Evolutionary conservation across 441 rosid species (phyloP), one percentile per base, ranked within the genome.

Genomic region (Corymbia citriodora): DNA sequence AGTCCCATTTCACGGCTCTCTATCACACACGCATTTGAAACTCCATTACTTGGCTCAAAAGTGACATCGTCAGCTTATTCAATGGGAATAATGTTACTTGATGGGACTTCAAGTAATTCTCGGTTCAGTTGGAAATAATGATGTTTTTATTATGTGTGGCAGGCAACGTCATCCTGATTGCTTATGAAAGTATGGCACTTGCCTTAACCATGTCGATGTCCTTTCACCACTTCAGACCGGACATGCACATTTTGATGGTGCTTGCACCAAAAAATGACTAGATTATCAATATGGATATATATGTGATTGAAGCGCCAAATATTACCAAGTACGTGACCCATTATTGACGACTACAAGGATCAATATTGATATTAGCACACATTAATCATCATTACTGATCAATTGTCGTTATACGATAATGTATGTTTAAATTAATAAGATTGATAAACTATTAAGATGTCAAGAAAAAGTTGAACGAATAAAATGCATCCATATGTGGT

Each of bases 351-450:
- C 2, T 29, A 59, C 27, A 10, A 25, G 3, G 7, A 59, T 59
- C 25, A 29, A 25, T 59, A 29, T 59, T 59, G 14, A 59, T 25
- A 59, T 59, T 10, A 29, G 25, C n/a, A 25, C 25, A 59, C 25
- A 7, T 5, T 1, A 7, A 25, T 59, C 14, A 25, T 59, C 7
- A 59, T 29, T 25, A 59, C 65, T 7, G 3, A 23, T 59, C 1
- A 2, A 1, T 25, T 4, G 25, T 25, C 4, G 10, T 23, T 59
- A 59, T 59, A 59, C n/a, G 1, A 25, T 1, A 0, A 10, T 3
- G 1, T 25, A 10, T 25, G 14, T 10, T 14, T 59, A 59, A 0
- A 59, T 59, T 59, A 10, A 10, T 59, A 25, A 25, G n/a, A 59
- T 59, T 59, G n/a, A 59, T 59, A 59, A 59, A 59, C 7, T 59